Conservation (phyloP, 192 early-diverging fungal genomes). For the Thoreauomyces humboldtii region DNA sequence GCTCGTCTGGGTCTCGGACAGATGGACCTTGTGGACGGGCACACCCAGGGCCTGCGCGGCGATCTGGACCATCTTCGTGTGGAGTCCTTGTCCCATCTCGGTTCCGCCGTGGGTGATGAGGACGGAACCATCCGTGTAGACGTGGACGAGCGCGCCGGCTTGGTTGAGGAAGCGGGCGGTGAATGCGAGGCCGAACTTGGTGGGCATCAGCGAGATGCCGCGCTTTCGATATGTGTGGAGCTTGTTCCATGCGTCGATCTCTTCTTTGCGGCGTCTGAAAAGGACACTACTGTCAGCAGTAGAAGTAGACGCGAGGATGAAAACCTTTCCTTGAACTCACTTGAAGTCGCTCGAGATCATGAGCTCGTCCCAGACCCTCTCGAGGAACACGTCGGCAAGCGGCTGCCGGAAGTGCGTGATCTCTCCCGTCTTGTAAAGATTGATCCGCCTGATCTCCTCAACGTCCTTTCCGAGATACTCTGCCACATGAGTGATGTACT, state of each 20-base stretch:
- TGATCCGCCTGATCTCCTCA: constrained; percentile 57
- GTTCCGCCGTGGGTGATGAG: constrained; percentile 77
- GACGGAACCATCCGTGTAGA: constrained; percentile 83
- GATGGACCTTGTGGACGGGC: constrained; percentile 63
- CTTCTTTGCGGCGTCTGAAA: constrained; percentile 48
- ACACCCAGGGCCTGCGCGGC: constrained; percentile 78
- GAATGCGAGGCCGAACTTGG: constrained; percentile 82
- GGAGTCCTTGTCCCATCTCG: constrained; percentile 91
- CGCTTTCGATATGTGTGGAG: constrained; percentile 72
- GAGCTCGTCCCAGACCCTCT: constrained; percentile 67
- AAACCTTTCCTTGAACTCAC: constrained; percentile 10
- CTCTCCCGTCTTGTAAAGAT: constrained; percentile 71
- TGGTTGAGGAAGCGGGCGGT: constrained; percentile 77
- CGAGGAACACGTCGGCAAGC: constrained; percentile 71
- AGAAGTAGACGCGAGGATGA: not conserved
- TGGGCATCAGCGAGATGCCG: constrained; percentile 74
- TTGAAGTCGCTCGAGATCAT: constrained; percentile 51
- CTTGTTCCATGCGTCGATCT: constrained; percentile 69
- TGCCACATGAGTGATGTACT: constrained; percentile 75
- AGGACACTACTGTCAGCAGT: not conserved
- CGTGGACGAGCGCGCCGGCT: constrained; percentile 77
- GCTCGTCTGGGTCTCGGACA: constrained; percentile 74
- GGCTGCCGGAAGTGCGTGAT: constrained; percentile 69
- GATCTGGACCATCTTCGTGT: constrained; percentile 83
- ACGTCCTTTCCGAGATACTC: constrained; percentile 61